phyloP scores from a whole-genome alignment of 2,329 filamentous ascomycete genomes.

The Helotiales sp. region DNA sequence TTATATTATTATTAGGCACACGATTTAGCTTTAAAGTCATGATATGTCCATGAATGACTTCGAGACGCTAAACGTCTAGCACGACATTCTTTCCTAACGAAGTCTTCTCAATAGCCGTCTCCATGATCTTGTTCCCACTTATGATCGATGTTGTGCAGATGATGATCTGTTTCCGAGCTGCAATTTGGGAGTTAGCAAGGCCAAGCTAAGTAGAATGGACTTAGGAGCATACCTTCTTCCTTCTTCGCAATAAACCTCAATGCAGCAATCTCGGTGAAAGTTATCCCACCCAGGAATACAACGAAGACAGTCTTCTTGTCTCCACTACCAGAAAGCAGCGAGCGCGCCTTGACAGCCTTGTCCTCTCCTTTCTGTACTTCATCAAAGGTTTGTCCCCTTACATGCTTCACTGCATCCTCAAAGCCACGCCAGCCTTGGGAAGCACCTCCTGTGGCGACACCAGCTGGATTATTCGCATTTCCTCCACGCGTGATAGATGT shows the following conservation, averaged over 20 bases:
- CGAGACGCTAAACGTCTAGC: conserved; percentile 34
- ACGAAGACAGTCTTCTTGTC: conserved; percentile 87
- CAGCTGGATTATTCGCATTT: conserved; percentile 52
- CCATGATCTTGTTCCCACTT: conserved; percentile 88
- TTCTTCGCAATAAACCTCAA: conserved; percentile 86
- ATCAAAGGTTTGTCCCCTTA: conserved; percentile 87
- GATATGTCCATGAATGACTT: background rate
- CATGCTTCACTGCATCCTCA: conserved; percentile 88
- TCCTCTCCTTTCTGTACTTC: conserved; percentile 91
- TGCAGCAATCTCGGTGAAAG: conserved; percentile 94
- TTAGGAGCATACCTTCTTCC: conserved; percentile 64
- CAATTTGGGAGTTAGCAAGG: conserved; percentile 24
- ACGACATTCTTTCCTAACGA: conserved; percentile 37
- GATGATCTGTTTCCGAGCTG: conserved; percentile 78
- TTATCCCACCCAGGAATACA: conserved; percentile 97
- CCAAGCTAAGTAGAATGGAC: background rate
- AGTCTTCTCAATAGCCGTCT: conserved; percentile 75
- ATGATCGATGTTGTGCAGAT: conserved; percentile 93
- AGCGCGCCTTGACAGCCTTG: conserved; percentile 85
- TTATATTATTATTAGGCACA: conserved; percentile 28
- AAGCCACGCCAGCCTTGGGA: conserved; percentile 91
- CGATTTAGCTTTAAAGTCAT: background rate
- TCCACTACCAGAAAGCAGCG: conserved; percentile 76
- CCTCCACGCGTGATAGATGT: conserved; percentile 71
- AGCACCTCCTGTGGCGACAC: conserved; percentile 54